Conservation (phyloP, 495 filamentous ascomycete species). For the Trichoderma reesei region DNA sequence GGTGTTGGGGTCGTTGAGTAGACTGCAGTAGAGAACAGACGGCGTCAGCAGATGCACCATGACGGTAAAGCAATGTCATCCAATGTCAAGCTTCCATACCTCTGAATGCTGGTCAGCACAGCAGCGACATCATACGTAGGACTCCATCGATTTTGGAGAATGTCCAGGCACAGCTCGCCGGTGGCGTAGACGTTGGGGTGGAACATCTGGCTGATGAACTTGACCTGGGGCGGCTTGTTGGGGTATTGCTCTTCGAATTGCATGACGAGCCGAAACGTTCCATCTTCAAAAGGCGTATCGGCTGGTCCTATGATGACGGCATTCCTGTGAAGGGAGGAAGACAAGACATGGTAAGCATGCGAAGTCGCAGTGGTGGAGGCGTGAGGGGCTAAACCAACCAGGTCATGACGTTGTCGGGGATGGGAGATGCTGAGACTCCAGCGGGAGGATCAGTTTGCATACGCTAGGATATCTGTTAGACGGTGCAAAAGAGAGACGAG, state of each 20-base stretch:
- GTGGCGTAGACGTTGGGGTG: slow-evolving; percentile 98
- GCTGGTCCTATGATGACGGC: slow-evolving; percentile 97
- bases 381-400: slow-evolving; percentile 51
- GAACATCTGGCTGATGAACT: slow-evolving; percentile 99
- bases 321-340: slow-evolving; percentile 53
- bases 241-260: slow-evolving; percentile 98
- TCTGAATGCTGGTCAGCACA: slow-evolving; percentile 94
- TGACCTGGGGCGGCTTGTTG: slow-evolving; percentile 94
- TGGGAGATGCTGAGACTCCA: slow-evolving; percentile 91
- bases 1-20: slow-evolving; percentile 98
- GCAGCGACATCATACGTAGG: slow-evolving; percentile 98
- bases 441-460: slow-evolving; percentile 99
- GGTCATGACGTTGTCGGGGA: slow-evolving; percentile 98
- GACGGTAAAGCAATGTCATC: neutral
- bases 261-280: slow-evolving; percentile 96
- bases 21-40: slow-evolving; percentile 36
- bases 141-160: slow-evolving; percentile 97
- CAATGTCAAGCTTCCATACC: slow-evolving; percentile 41
- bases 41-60: slow-evolving; percentile 13
- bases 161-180: slow-evolving; percentile 92
- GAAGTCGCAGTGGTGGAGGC: neutral
- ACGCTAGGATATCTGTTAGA: slow-evolving; percentile 46
- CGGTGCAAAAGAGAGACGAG: neutral
- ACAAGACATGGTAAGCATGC: neutral
- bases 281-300: slow-evolving; percentile 97